Evolutionary conservation across 2,329 filamentous ascomycete species (phyloP), one percentile per base, ranked within the genome.

Genomic region (Sordariomycetes sp.): DNA sequence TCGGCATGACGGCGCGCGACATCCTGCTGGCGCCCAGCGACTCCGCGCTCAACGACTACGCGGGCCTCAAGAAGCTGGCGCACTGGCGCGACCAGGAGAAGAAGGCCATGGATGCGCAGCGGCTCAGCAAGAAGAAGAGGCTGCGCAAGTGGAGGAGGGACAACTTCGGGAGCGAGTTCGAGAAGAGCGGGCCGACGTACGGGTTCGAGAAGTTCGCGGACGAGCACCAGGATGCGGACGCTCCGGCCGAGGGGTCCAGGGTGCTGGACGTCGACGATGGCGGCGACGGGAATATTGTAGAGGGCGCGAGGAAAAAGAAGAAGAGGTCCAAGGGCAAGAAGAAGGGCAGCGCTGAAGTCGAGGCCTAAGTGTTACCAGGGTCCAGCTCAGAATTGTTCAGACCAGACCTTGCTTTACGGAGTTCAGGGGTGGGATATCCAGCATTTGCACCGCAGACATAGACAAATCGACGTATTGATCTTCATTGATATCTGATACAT

Each of bases 21-120:
- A 96, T 98, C 47, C 73, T 98, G 21, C 71, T 81, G 53, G 86
- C 94, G 44, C 86, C 88, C 1, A 82, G 82, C 29, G 92, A 98
- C 61, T 67, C 76, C 30, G 78, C 81, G 35, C 75, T 98, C 43
- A 98, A 98, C 58, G 72, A 88, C 44, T 98, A 82, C 51, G 90
- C 82, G 5, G 90, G 92, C 6, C 66, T 98, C 50, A 98, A 98
- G 72, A 96, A 95, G 64, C 74, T 95, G 39, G 88, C 90, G 5
- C 70, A 84, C 5, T 98, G 92, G 66, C 75, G 92, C 37, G 88
- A 95, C 53, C 66, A 70, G 4, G 84, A 88, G 48, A 92, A 93
- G 72, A 96, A 96, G 70, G 71, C 73, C 45, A 83, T 81, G 49
- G 92, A 98, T 53, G 78, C 79, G 63, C 94, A 94, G 69, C 73